Evolutionary conservation across 306 rosid species (phyloP), one percentile per base, ranked within the genome.

Genomic region (Pyrus pyrifolia): DNA sequence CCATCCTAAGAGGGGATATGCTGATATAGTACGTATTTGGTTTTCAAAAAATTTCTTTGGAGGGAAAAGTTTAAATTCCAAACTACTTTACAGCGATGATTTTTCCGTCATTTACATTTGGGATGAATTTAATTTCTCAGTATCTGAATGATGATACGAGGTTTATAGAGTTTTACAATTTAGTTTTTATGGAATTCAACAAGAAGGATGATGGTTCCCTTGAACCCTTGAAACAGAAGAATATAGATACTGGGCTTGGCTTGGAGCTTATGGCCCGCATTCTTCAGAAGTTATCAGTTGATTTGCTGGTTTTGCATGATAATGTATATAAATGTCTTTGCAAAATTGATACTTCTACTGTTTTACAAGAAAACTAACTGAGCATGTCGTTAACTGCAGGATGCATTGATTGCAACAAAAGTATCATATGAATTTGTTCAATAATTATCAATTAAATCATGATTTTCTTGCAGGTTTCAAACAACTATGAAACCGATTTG

Each of bases 151-250:
- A 93, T 80, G 96, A 91, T 81, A 73, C 90, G 12, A 89, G 98
- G 86, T 89, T 91, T 81, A 91, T 91, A 77, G 98, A 91, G 85
- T 91, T 91, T 91, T 91, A 93, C 87, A 91, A 93, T 84, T 82
- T 91, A 79, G 98, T 93, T 67, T 93, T 93, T 87, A 93, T 93
- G 98, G 96, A 93, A 87, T 91, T 87, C 85, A 91, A 93, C 89
- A 91, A 87, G 86, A 93, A 83, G 60, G 96, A 91, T 29, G 96
- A 89, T 67, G 92, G 93, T 76, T 90, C 94, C 5, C 94, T 90
- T 45, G 97, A 91, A 80, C 91, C 98, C 75, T 89, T 94, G 67
- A 91, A 91, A 80, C 96, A 94, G 82, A 94, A 89, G 89, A 90
- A 90, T 77, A 94, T 94, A 75, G 98, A 94, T 79, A 94, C 96